A percentile compares a stretch with the other conserved stretches of the same genome.
These are phyloP conservation scores for Mortierella sp. DNA, from an alignment of 371 early-diverging fungal species.

Conservation along the genomic window DNA sequence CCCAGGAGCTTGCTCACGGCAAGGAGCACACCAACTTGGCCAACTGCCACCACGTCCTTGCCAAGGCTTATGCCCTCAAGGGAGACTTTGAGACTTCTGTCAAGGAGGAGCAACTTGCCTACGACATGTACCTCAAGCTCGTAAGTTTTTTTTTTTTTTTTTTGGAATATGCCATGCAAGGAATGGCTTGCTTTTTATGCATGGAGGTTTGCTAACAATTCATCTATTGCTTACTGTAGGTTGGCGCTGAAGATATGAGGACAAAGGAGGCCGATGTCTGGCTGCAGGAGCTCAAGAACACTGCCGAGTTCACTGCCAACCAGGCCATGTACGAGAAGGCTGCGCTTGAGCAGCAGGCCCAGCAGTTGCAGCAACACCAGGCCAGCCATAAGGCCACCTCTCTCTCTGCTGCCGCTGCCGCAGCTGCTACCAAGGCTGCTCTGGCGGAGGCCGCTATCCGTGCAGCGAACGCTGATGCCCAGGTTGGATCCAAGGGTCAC, in stretches of 20 bases:
- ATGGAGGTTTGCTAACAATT: neutral
- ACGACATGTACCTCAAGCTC: slow-evolving; percentile 72
- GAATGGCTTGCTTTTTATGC: neutral
- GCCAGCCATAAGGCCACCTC: slow-evolving; percentile 31
- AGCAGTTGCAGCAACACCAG: slow-evolving; percentile 34
- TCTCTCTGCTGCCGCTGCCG: slow-evolving; percentile 45
- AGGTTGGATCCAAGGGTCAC: slow-evolving; percentile 54
- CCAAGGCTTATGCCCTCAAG: slow-evolving; percentile 79
- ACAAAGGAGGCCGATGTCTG: slow-evolving; percentile 82
- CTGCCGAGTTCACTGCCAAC: slow-evolving; percentile 39
- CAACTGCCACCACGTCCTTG: slow-evolving; percentile 80
- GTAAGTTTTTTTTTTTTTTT: slow-evolving; percentile 41
- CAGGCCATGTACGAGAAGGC: slow-evolving; percentile 50
- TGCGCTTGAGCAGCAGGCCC: slow-evolving; percentile 30
- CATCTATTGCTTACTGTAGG: slow-evolving; percentile 47
- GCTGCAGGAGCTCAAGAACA: slow-evolving; percentile 75
- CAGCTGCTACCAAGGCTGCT: slow-evolving; percentile 46
- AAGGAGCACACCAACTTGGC: slow-evolving; percentile 82
- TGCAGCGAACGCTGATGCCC: slow-evolving; percentile 48
- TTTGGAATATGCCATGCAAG: neutral
- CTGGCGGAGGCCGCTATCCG: slow-evolving; percentile 49
- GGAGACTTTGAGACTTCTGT: slow-evolving; percentile 87
- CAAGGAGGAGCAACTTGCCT: slow-evolving; percentile 80
- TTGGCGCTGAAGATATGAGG: slow-evolving; percentile 81
- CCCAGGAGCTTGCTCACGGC: slow-evolving; percentile 80